Evolutionary conservation across 78 protist genomes (phyloP).

Genomic region (Polysphondylium violaceum): DNA sequence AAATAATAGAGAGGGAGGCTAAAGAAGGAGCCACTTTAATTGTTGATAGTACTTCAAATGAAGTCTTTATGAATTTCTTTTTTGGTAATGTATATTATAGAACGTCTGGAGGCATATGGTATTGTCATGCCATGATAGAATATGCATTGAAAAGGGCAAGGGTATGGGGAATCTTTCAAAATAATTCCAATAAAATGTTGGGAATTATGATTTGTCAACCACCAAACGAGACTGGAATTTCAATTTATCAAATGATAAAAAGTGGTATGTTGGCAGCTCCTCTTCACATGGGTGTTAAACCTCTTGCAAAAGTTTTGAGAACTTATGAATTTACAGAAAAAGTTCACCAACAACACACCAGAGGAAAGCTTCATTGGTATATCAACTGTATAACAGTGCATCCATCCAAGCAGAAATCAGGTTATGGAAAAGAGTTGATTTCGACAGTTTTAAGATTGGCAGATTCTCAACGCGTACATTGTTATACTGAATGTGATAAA

Average conservation of each 20-base stretch:
- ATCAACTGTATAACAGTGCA: slow-evolving; percentile 24
- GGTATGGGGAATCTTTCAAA: slow-evolving; percentile 46
- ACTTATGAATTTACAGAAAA: slow-evolving; percentile 26
- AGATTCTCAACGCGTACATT: slow-evolving; percentile 40
- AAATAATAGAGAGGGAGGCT: slow-evolving; percentile 6
- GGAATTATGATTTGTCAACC: slow-evolving; percentile 70
- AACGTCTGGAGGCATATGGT: slow-evolving; percentile 22
- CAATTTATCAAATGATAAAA: slow-evolving; percentile 34
- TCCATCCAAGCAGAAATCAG: neutral
- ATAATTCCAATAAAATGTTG: neutral
- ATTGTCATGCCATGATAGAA: slow-evolving; percentile 31
- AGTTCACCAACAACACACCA: slow-evolving; percentile 5
- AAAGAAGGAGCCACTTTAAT: slow-evolving; percentile 10
- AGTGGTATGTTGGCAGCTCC: slow-evolving; percentile 55
- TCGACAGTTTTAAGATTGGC: slow-evolving; percentile 21
- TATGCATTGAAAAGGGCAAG: slow-evolving; percentile 66
- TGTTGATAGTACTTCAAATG: slow-evolving; percentile 11
- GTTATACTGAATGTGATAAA: slow-evolving; percentile 39
- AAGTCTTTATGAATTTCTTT: slow-evolving; percentile 53
- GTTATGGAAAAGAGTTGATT: slow-evolving; percentile 12
- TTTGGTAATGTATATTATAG: slow-evolving; percentile 20
- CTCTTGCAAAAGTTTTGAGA: slow-evolving; percentile 29
- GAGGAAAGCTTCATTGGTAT: slow-evolving; percentile 4
- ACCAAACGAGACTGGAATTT: slow-evolving; percentile 49
- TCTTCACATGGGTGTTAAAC: slow-evolving; percentile 16